Evolutionary conservation across 345 rosid species (phyloP), one percentile per base, ranked within the genome.

Genomic region (Syzygium aqueum): DNA sequence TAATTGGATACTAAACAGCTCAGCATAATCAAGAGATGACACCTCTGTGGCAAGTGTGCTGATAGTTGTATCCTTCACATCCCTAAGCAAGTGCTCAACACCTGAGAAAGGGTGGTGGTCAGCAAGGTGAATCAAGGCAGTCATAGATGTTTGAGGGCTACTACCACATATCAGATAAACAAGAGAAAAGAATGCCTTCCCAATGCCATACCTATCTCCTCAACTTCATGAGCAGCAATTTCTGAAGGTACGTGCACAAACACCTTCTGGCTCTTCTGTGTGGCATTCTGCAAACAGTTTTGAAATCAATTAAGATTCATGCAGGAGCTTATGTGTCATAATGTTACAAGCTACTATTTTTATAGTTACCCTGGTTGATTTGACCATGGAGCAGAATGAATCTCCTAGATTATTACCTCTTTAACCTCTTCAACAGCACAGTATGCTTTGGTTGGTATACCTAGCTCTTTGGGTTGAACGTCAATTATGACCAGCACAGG

Each of bases 21-120:
- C 37, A 52, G 85, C 6, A 84, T 28, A 51, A 84, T 53, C 46
- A 27, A 25, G 37, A 49, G 59, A 56, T 53, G 53, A 86, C 11
- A 94, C 98, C 97, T 96, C 98, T 49, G 96, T 95, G 52, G 97
- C 97, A 77, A 95, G 93, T 30, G 96, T 95, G 91, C 98, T 96
- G 86, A 96, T 92, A 22, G 97, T 95, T 87, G 98, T 93, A 88
- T 96, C 99, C 90, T 96, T 95, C 85, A 96, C 98, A 90, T 96
- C 99, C 90, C 97, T 91, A 43, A 95, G 93, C 91, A 95, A 91
- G 90, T 95, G 96, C 82, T 96, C 95, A 77, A 96, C 98, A 53
- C 99, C 95, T 95, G 91, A 77, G 40, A 84, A 73, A 37, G 49
- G 21, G 15, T 8, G 17, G 50, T 21, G 49, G 27, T 73, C 82